Base-by-base conservation (phyloP, 2,329 filamentous ascomycete species). In the Microascus cirrosus region DNA sequence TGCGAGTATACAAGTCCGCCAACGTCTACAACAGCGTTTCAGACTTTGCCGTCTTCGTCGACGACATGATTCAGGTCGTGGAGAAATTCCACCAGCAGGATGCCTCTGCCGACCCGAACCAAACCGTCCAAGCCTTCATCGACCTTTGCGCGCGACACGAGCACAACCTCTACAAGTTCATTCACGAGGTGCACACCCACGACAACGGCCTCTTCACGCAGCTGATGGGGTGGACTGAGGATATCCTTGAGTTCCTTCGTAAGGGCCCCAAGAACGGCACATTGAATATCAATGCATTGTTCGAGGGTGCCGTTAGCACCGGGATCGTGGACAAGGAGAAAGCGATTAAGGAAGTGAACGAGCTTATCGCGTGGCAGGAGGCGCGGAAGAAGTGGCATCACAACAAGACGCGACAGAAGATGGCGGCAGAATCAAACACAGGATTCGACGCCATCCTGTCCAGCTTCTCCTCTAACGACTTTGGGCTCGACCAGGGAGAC, bases 1-100 rank as follows among this genome's bases (percentile, higher is more conserved):
- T 99, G 18, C 83, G 94, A 54, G 94, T 99, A 0, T 99, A 99
- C 79, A 99, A 97, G 74, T 96, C 92, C 22, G 94, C 94, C 62
- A 99, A 97, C 65, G 93, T 99, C 28, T 97, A 97, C 78, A 94
- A 85, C 76, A 95, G 89, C 68, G 93, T 99, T 60, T 97, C 93
- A 0, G 94, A 99, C 71, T 97, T 99, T 74, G 89, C 93, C 0
- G 79, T 85, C 45, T 99, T 99, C 65, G 84, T 94, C 57, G 91
- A 96, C 67, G 94, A 99, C 69, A 89, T 92, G 69, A 96, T 97
- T 64, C 81, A 83, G 80, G 82, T 86, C 28, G 81, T 86, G 34
- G 83, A 86, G 55, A 80, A 77, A 65, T 86, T 83, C 64, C 76
- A 82, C 59, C 82, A 86, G 60, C 81, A 86, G 65, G 94, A 97